These are phyloP conservation scores for Stephania japonica DNA, from an alignment of 164 flowering plant genomes.

Conservation along the genomic window DNA sequence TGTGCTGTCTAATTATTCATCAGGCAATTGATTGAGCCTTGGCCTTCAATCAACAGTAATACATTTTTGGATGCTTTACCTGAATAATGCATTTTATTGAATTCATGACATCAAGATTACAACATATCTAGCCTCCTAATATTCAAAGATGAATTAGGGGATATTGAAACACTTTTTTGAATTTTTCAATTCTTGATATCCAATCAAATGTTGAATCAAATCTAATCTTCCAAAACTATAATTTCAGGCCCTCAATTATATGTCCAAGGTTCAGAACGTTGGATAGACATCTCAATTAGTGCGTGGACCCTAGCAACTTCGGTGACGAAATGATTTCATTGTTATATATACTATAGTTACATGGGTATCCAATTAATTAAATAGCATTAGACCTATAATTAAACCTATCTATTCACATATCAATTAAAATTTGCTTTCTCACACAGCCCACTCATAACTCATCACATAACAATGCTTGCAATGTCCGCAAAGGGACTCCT, in stretches of 20 bases:
- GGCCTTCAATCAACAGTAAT: not conserved
- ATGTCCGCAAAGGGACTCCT: constrained; percentile 26
- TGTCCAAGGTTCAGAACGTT: not conserved
- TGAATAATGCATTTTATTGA: not conserved
- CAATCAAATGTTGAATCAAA: not conserved
- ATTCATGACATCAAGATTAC: too few relatives aligned
- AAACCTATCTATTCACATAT: not conserved
- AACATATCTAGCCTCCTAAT: too few relatives aligned
- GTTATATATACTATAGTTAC: too few relatives aligned
- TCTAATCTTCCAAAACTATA: not conserved
- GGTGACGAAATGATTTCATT: not conserved
- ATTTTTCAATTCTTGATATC: not conserved
- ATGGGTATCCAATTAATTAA: too few relatives aligned
- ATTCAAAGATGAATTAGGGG: too few relatives aligned
- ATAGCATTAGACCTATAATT: too few relatives aligned
- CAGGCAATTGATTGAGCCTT: not conserved
- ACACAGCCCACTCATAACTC: not conserved
- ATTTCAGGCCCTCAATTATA: not conserved
- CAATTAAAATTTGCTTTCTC: not conserved
- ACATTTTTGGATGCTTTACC: not conserved
- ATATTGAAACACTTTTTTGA: too few relatives aligned
- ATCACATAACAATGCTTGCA: not conserved
- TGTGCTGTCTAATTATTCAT: not conserved
- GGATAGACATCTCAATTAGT: not conserved
- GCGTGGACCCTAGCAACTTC: not conserved